Evolutionary conservation across 1,139 yeast genomes (phyloP), one percentile per base, ranked within the genome.

Genomic region (Groenewaldozyma auringiensis): DNA sequence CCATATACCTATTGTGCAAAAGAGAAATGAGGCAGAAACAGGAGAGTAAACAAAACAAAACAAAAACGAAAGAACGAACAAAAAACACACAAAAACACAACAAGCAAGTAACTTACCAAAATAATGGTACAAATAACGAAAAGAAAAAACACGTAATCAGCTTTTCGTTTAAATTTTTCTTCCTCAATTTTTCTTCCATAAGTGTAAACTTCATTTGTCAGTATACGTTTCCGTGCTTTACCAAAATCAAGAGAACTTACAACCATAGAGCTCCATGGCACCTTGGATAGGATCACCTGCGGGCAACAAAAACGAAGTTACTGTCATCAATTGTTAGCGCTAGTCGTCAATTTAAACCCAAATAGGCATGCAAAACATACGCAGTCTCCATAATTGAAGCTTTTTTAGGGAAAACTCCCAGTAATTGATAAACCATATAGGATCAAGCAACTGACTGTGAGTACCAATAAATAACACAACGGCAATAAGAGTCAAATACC

Each of bases 381-480:
- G 32, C 4, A 63, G 65, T 27, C 68, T 52, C 68, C 68, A 64
- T 42, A 64, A 18, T 37, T 64, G 64, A 1, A 55, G 41, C 27
- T 51, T 51, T 13, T 44, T 46, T 13, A 60, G 27, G 3, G 61
- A 54, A 35, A 39, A 41, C 13, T 59, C 55, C 67, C 67, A 64
- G 46, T 50, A 44, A 45, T 61, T 59, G 44, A 59, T 44, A 21
- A 63, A 43, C 34, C 47, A 46, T 27, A 35, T 34, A 1, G 53
- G 48, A 22, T 51, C 48, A 3, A 59, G 43, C 40, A 60, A 37
- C 20, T 49, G 45, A 37, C 57, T 36, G 9, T 53, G 42, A 4
- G 53, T 50, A 21, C 54, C 58, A 14, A 61, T 36, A 18, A 60
- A 52, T 11, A 61, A 38, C 16, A 52, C 56, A 13, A 53, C 45